phyloP scores from a whole-genome alignment of 2,329 filamentous ascomycete species.

The Aspergillus clavatus region DNA sequence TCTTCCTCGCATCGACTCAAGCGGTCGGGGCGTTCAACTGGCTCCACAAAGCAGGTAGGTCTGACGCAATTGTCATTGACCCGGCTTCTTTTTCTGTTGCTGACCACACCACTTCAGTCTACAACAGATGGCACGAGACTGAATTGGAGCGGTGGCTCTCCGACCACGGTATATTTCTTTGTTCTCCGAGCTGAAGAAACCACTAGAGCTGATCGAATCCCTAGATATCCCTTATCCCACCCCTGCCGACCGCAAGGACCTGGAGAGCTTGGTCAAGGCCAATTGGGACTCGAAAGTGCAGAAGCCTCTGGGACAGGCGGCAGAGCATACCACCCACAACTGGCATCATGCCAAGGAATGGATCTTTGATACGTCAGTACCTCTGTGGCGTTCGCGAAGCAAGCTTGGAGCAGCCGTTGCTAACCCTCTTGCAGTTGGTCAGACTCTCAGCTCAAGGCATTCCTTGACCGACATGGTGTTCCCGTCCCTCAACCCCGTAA shows the following conservation, averaged over 20 bases:
- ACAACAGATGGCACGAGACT: slow-evolving; percentile 98
- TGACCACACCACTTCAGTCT: slow-evolving; percentile 54
- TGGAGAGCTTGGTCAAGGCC: slow-evolving; percentile 82
- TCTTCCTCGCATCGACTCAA: slow-evolving; percentile 64
- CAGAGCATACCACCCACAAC: slow-evolving; percentile 68
- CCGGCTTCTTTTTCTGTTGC: slow-evolving; percentile 1
- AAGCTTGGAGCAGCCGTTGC: slow-evolving; percentile 13
- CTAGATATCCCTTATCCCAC: slow-evolving; percentile 77
- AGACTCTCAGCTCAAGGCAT: slow-evolving; percentile 88
- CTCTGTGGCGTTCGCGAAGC: background rate
- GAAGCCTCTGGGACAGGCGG: slow-evolving; percentile 69
- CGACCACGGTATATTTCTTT: slow-evolving; percentile 57
- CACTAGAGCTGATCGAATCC: slow-evolving; percentile 1
- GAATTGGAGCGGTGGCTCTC: slow-evolving; percentile 96
- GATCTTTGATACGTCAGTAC: slow-evolving; percentile 73
- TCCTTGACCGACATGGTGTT: slow-evolving; percentile 82
- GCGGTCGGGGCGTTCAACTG: slow-evolving; percentile 69
- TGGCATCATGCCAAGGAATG: slow-evolving; percentile 75
- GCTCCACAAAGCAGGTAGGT: slow-evolving; percentile 80
- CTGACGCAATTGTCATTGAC: background rate
- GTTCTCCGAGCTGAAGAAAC: background rate
- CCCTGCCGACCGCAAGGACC: slow-evolving; percentile 84
- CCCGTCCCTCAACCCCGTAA: slow-evolving; percentile 82
- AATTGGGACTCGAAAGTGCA: slow-evolving; percentile 80
- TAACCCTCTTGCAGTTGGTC: slow-evolving; percentile 63